Evolutionary conservation across 306 rosid species (phyloP), one percentile per base, ranked within the genome.

Genomic region (Boehmeria nivea): DNA sequence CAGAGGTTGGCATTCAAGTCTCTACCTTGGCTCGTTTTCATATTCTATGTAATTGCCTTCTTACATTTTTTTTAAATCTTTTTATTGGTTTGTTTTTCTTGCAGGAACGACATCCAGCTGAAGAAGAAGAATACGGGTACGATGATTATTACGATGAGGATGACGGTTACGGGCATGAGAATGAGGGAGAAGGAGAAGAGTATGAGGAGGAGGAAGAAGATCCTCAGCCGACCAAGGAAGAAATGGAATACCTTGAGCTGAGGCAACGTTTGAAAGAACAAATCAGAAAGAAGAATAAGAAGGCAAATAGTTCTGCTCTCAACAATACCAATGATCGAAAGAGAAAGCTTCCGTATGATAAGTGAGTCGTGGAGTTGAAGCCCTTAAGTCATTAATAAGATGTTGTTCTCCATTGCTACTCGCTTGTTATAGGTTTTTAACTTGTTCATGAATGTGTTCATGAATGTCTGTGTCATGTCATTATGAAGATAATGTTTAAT

Each of bases 261-360:
- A 86, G 95, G 71, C 81, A 86, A 69, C 67, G 71, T 17, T 64
- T 81, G 75, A 89, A 89, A 78, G 95, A 89, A 33, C 65, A 55
- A 17, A 51, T 79, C 16, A 77, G 88, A 68, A 81, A 61, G 72
- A 64, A 81, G 70, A 51, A 72, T 72, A 79, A 79, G 73, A 77
- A 60, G 72, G 87, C 81, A 50, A 76, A 44, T 2, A 63, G 72
- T 60, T 43, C 72, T 59, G 63, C 80, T 51, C 72, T 8, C 57
- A 55, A 69, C 23, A 65, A 75, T 22, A 71, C 78, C 5, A 66
- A 52, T 51, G 72, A 64, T 26, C 74, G 60, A 62, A 78, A 59
- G 75, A 77, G 74, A 61, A 77, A 72, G 64, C 79, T 73, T 65
- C 90, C 86, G 6, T 64, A 69, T 44, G 90, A 89, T 62, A 81